Percentiles rank a stretch among this genome's conserved stretches.
Evolutionary conservation across 192 early-diverging fungal genomes (phyloP).

Genomic region (Mortierella alpina): DNA sequence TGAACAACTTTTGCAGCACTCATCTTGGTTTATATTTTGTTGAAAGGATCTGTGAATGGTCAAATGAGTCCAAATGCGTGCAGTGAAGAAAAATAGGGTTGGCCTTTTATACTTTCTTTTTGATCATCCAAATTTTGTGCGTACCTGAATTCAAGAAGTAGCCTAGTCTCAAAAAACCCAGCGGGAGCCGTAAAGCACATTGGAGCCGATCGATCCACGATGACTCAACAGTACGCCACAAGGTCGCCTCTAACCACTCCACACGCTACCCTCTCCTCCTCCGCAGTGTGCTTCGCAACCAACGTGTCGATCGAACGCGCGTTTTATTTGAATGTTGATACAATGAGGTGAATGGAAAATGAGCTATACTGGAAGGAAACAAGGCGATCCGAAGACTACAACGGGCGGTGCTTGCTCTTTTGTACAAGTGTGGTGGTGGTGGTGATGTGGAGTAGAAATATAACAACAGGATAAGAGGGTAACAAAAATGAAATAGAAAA

Average conservation of each 20-base stretch:
- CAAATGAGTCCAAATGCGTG: neutral
- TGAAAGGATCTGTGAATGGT: neutral
- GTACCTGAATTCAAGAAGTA: too few species aligned
- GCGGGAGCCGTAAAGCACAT: too few species aligned
- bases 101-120: neutral
- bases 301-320: too few species aligned
- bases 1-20: constrained; percentile 23
- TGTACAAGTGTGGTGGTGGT: constrained; percentile 3
- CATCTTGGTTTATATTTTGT: neutral
- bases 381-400: too few species aligned
- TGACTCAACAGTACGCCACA: too few species aligned
- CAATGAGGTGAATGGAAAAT: too few species aligned
- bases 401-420: neutral
- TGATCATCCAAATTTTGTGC: neutral
- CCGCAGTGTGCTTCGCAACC: too few species aligned
- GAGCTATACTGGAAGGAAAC: too few species aligned
- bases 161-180: too few species aligned
- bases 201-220: too few species aligned
- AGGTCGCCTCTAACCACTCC: neutral
- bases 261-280: neutral
- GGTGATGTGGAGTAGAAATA: neutral
- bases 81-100: neutral
- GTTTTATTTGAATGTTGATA: too few species aligned
- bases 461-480: neutral
- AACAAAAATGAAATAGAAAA: neutral